These are phyloP conservation scores for Septoria petroselini DNA, from an alignment of 2,329 filamentous ascomycete genomes.

Conservation along the genomic window DNA sequence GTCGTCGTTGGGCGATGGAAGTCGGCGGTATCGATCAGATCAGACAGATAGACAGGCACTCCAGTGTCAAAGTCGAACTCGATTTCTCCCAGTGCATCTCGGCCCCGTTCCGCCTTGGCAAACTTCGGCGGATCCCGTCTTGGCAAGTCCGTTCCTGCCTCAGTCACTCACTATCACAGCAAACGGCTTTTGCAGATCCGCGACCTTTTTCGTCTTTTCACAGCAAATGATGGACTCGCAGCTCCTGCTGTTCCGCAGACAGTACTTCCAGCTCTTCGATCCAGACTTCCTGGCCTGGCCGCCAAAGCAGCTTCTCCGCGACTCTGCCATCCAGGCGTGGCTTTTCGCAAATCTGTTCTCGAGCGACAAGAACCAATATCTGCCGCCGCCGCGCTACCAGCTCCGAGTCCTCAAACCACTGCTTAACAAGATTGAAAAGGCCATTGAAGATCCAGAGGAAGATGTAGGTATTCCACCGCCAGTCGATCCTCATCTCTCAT, in stretches of 20 bases:
- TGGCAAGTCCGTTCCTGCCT: background rate
- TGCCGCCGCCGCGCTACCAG: conserved; percentile 68
- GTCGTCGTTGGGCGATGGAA: conserved; percentile 12
- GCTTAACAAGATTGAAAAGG: conserved; percentile 64
- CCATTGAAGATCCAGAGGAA: conserved; percentile 77
- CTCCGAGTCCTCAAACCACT: conserved; percentile 71
- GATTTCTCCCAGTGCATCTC: background rate
- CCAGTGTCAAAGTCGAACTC: background rate
- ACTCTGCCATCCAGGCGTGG: conserved; percentile 60
- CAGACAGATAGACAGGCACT: no score
- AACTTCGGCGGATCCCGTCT: no score
- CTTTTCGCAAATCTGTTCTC: conserved; percentile 68
- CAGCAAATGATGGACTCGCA: conserved; percentile 38
- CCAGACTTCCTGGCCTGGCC: conserved; percentile 62
- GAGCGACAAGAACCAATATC: conserved; percentile 51
- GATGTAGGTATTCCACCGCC: conserved; percentile 63
- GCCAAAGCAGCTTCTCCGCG: conserved; percentile 55
- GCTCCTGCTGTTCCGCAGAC: conserved; percentile 58
- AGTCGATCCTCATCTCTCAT: conserved; percentile 1
- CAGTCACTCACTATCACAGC: background rate
- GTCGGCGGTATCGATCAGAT: background rate
- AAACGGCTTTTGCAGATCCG: background rate
- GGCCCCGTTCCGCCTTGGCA: background rate
- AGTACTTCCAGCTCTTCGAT: conserved; percentile 76
- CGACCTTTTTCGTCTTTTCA: no score